Conservation (phyloP, 768 basidiomycete species). For the Exsudoporus frostii region DNA sequence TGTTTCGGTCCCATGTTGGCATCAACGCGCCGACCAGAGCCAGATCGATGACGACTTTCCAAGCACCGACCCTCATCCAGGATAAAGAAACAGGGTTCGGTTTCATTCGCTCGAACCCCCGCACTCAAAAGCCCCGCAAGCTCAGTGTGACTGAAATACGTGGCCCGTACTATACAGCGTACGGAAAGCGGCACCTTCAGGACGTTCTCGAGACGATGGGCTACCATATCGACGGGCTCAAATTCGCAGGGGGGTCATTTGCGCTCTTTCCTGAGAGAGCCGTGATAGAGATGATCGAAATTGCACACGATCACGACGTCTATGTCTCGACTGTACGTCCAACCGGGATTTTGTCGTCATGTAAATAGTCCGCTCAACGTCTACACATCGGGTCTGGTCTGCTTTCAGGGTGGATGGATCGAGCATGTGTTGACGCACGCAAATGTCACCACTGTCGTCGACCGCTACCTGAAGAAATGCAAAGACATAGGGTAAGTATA, state of each 20-base stretch:
- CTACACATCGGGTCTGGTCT: neutral
- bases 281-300: constrained; percentile 37
- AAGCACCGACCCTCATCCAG: constrained; percentile 7
- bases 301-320: constrained; percentile 37
- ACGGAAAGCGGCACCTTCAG: constrained; percentile 39
- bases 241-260: constrained; percentile 44
- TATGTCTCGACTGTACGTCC: constrained; percentile 43
- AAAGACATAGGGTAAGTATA: constrained; percentile 9
- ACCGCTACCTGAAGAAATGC: constrained; percentile 15
- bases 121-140: constrained; percentile 34
- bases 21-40: neutral
- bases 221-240: constrained; percentile 42
- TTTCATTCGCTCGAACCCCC: constrained; percentile 25
- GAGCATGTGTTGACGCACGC: constrained; percentile 13
- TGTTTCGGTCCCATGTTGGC: neutral
- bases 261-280: constrained; percentile 41
- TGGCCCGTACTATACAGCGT: constrained; percentile 43
- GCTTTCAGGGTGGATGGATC: constrained; percentile 13
- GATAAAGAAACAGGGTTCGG: constrained; percentile 12
- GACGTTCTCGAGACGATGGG: constrained; percentile 42
- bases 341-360: neutral
- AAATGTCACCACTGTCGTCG: constrained; percentile 2
- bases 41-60: neutral
- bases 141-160: constrained; percentile 44
- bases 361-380: neutral